phyloP scores from a whole-genome alignment of 2,329 filamentous ascomycete species.

The Neopestalotiopsis clavispora region DNA sequence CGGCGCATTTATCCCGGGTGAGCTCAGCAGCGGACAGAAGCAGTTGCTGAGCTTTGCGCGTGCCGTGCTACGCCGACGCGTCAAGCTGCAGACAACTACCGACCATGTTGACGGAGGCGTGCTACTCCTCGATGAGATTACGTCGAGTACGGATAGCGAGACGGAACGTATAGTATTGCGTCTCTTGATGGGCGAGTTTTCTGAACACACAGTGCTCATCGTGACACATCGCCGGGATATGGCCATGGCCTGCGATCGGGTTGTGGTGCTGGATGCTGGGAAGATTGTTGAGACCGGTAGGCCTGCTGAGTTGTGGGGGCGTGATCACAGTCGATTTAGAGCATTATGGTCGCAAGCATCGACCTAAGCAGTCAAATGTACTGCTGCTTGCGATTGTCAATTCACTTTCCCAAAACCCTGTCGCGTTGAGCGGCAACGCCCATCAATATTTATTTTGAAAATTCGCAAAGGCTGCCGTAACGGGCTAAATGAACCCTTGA shows the following conservation, averaged over 20 bases:
- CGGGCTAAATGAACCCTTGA: too few species aligned
- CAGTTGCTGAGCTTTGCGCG: conserved; percentile 69
- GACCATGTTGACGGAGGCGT: conserved; percentile 1
- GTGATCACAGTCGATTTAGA: not conserved
- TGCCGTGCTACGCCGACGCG: conserved; percentile 53
- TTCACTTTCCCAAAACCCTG: too few species aligned
- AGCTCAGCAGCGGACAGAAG: conserved; percentile 62
- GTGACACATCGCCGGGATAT: conserved; percentile 1
- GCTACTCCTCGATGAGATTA: conserved; percentile 19
- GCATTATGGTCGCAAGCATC: not conserved
- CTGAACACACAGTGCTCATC: conserved; percentile 1
- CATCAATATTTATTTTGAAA: too few species aligned
- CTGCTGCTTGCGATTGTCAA: too few species aligned
- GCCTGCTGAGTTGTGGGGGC: not conserved
- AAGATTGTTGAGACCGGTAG: not conserved
- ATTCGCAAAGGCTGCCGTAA: too few species aligned
- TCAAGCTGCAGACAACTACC: not conserved
- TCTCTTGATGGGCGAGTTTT: not conserved
- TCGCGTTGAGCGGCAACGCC: too few species aligned
- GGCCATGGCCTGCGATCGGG: not conserved
- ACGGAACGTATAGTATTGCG: conserved; percentile 11
- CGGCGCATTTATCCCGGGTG: conserved; percentile 48
- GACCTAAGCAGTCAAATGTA: too few species aligned
- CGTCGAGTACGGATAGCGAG: conserved; percentile 17
- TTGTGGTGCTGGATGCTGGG: not conserved